Base-by-base conservation (phyloP, 139 green algal genomes). In the Mesostigma viride region DNA sequence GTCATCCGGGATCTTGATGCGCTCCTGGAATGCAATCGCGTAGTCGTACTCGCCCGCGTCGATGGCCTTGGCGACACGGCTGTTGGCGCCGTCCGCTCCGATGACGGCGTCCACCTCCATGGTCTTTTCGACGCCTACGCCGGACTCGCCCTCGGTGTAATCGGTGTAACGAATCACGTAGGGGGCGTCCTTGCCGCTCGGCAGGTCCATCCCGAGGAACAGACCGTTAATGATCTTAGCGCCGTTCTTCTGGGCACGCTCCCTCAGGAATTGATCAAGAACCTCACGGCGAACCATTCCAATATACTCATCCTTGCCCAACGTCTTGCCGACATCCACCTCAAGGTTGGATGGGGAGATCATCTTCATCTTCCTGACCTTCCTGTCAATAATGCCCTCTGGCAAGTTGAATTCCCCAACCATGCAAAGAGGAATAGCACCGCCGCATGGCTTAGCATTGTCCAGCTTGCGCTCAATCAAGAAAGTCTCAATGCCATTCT, bases 331-430 rank as follows among this genome's bases (percentile, higher is more conserved):
- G 1, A 99, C 93, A 64, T 99, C 93, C 2, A 98, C 92, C 73
- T 96, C 91, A 22, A 89, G 78, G 83, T 99, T 99, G 74, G 88
- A 96, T 31, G 93, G 93, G 1, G 87, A 95, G 70, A 99, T 99
- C 93, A 99, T 99, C 85, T 99, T 99, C 93, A 99, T 99, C 88
- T 98, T 98, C 64, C 90, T 98, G 36, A 98, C 92, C 17, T 61
- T 64, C 47, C 75, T 62, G 66, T 81, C 75, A 44, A 81, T 79
- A 51, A 81, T 81, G 30, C 82, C 75, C 24, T 24, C n/a, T 2
- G 72, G 72, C 3, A 74, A 58, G 31, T 96, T 80, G 63, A 98
- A 99, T 85, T 99, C 93, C 51, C 95, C 91, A 5, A 99, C 85
- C 93, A 99, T 99, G 84, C 93, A 99, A 31, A 99, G 82, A 2